A percentile compares a stretch with the other conserved stretches of the same genome.
phyloP scores from a whole-genome alignment of 163 green algal genomes.

The Scenedesmus sp. region DNA sequence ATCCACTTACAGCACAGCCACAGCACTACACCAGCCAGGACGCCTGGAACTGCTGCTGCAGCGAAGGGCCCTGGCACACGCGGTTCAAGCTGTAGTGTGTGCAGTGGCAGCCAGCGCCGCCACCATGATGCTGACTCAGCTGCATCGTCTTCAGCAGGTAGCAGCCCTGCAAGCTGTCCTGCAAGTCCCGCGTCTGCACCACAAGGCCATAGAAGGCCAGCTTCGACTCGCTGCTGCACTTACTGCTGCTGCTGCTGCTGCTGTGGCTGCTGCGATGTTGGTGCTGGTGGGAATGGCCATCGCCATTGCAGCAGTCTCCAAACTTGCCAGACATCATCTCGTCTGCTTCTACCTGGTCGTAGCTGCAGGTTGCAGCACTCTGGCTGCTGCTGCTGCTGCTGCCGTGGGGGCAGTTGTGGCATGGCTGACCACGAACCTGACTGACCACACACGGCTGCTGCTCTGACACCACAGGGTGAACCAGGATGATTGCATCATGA shows the following conservation, averaged over 20 bases:
- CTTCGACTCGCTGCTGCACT: neutral
- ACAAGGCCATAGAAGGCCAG: constrained; percentile 34
- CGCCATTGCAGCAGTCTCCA: constrained; percentile 33
- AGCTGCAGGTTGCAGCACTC: neutral
- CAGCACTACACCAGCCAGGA: constrained; percentile 22
- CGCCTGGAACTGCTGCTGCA: constrained; percentile 48
- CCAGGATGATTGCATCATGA: constrained; percentile 37
- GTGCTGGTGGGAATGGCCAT: neutral
- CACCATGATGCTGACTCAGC: constrained; percentile 12
- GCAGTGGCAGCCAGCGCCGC: constrained; percentile 28
- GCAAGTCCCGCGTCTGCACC: constrained; percentile 19
- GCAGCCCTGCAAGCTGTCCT: constrained; percentile 31
- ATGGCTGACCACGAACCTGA: neutral
- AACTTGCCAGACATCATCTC: constrained; percentile 35
- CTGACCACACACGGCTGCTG: constrained; percentile 42
- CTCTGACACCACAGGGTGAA: constrained; percentile 35
- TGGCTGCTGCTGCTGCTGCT: constrained; percentile 14
- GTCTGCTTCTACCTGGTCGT: neutral
- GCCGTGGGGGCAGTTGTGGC: constrained; percentile 24
- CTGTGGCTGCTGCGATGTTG: neutral
- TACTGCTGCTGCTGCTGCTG: neutral
- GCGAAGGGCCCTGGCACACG: constrained; percentile 36
- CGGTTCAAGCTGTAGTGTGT: constrained; percentile 46
- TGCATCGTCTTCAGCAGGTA: constrained; percentile 49
- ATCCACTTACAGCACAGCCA: neutral